These are phyloP conservation scores for Penicillium paxilli DNA, from an alignment of 495 filamentous ascomycete species.

Conservation along the genomic window DNA sequence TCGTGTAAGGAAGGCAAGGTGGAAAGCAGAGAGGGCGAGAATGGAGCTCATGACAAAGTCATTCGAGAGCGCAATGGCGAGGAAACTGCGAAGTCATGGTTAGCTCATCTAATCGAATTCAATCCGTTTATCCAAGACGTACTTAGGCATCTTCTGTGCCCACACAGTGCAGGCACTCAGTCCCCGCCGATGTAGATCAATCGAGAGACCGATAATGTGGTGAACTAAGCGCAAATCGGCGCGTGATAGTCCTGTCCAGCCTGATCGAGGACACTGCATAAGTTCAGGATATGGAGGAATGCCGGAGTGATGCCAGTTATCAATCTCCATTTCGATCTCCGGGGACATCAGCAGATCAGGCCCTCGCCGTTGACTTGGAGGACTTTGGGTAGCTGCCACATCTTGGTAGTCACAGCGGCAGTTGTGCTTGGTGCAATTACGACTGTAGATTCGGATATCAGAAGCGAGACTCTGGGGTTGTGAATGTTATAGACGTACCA, in stretches of 20 bases:
- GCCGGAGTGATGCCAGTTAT: conserved; percentile 80
- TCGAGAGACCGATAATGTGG: conserved; percentile 83
- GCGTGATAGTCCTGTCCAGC: conserved; percentile 62
- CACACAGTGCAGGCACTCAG: conserved; percentile 83
- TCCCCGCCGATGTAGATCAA: conserved; percentile 73
- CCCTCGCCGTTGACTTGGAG: conserved; percentile 64
- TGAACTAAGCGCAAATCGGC: conserved; percentile 86
- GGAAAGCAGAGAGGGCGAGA: conserved; percentile 85
- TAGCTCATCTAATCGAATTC: background rate
- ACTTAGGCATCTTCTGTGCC: conserved; percentile 92
- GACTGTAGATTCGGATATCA: conserved; percentile 51
- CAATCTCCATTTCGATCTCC: conserved; percentile 76
- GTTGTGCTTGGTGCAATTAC: conserved; percentile 98
- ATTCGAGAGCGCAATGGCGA: conserved; percentile 76
- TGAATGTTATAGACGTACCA: conserved; percentile 60
- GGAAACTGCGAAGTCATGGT: conserved; percentile 58
- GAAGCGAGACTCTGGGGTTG: background rate
- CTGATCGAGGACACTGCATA: conserved; percentile 61
- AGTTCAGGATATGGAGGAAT: conserved; percentile 85
- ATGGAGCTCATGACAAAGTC: conserved; percentile 92
- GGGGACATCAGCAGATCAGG: conserved; percentile 81
- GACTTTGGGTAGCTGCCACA: conserved; percentile 58
- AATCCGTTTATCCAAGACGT: conserved; percentile 36
- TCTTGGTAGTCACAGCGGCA: conserved; percentile 98
- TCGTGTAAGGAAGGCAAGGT: conserved; percentile 82